phyloP scores from a whole-genome alignment of 192 early-diverging fungal species.

The Rhizophlyctis rosea region DNA sequence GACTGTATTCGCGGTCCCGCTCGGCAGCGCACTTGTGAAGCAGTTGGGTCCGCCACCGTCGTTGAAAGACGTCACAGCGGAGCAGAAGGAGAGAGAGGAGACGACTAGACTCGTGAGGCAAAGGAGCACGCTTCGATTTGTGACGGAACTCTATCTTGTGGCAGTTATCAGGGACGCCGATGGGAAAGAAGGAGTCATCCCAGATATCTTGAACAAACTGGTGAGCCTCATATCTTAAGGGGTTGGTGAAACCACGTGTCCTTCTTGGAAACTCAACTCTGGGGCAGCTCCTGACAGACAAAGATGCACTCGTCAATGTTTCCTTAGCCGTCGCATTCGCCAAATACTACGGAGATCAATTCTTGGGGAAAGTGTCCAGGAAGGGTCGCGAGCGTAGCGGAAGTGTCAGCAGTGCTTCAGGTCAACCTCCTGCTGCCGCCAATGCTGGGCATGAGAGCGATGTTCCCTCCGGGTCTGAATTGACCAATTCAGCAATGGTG shows the following conservation, averaged over 20 bases:
- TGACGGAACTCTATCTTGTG: slow-evolving; percentile 79
- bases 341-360: slow-evolving; percentile 32
- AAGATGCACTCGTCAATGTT: slow-evolving; percentile 38
- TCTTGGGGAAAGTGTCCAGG: slow-evolving; percentile 15
- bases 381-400: neutral
- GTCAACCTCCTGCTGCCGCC: neutral
- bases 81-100: slow-evolving; percentile 90
- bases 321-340: slow-evolving; percentile 43
- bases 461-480: slow-evolving; percentile 5
- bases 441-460: slow-evolving; percentile 20
- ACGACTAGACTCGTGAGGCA: slow-evolving; percentile 60
- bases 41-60: slow-evolving; percentile 62
- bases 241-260: slow-evolving; percentile 29
- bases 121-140: slow-evolving; percentile 63
- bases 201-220: slow-evolving; percentile 36
- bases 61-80: slow-evolving; percentile 53
- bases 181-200: slow-evolving; percentile 58
- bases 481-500: neutral
- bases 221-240: slow-evolving; percentile 34
- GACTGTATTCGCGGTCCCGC: slow-evolving; percentile 68
- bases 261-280: slow-evolving; percentile 10
- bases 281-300: slow-evolving; percentile 35
- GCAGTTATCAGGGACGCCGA: slow-evolving; percentile 63
- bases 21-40: slow-evolving; percentile 66
- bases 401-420: neutral